Evolutionary conservation across 169 alveolate species (phyloP).

Genomic region (Plasmodium knowlesi): DNA sequence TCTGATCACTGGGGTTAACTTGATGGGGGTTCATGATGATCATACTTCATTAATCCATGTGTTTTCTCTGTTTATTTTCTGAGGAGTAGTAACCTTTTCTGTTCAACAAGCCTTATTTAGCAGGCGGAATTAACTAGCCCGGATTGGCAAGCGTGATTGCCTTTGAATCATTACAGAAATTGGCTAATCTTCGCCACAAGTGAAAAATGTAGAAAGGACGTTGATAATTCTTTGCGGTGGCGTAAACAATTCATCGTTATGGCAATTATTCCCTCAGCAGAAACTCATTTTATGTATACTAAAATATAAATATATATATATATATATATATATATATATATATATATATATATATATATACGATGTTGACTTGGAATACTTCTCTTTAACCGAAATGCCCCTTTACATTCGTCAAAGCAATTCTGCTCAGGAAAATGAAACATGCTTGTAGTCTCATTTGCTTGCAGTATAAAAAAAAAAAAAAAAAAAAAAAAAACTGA

Average conservation of each 20-base stretch:
- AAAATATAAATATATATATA: too few relatives aligned
- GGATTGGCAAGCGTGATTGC: neutral
- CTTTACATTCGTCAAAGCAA: neutral
- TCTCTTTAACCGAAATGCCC: neutral
- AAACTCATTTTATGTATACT: neutral
- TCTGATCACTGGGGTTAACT: neutral
- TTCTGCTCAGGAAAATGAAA: neutral
- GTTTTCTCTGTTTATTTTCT: neutral
- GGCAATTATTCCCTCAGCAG: neutral
- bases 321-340: too few relatives aligned
- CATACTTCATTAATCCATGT: neutral
- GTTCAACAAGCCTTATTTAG: neutral
- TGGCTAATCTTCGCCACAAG: neutral
- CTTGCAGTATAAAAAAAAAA: neutral
- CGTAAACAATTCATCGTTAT: neutral
- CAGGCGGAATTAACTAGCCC: neutral
- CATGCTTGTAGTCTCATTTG: neutral
- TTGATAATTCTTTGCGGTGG: neutral
- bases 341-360: too few relatives aligned
- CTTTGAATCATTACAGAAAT: too few relatives aligned
- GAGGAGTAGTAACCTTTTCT: neutral
- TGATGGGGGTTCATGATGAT: conserved; percentile 16
- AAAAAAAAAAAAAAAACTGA: too few relatives aligned
- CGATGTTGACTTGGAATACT: neutral
- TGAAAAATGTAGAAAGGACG: neutral